A percentile compares a stretch with the other conserved stretches of the same genome.
Evolutionary conservation across 2,329 filamentous ascomycete species (phyloP).

Genomic region (Trematosphaeria pertusa): DNA sequence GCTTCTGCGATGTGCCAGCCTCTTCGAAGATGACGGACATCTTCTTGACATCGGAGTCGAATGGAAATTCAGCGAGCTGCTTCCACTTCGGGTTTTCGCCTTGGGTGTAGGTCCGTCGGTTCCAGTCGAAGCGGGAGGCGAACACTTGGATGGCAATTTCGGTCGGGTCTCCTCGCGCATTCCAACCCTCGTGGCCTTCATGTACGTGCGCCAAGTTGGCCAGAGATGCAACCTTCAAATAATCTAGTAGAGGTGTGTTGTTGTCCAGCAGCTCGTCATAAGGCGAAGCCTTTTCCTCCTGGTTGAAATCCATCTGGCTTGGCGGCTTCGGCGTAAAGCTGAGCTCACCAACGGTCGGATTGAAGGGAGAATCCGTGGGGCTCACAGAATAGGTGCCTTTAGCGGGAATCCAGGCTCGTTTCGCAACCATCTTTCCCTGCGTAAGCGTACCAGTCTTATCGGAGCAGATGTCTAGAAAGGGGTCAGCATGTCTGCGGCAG

Average conservation of each 20-base stretch:
- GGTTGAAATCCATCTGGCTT: slow-evolving; percentile 34
- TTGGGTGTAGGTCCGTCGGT: slow-evolving; percentile 60
- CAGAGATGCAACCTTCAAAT: slow-evolving; percentile 45
- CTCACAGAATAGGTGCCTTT: slow-evolving; percentile 48
- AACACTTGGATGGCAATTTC: slow-evolving; percentile 80
- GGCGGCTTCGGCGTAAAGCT: slow-evolving; percentile 33
- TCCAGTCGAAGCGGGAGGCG: slow-evolving; percentile 71
- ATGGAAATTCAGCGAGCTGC: slow-evolving; percentile 70
- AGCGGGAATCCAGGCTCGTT: slow-evolving; percentile 47
- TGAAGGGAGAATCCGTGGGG: slow-evolving; percentile 40
- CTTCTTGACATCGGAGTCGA: slow-evolving; percentile 77
- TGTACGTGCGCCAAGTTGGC: slow-evolving; percentile 62
- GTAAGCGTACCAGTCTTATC: slow-evolving; percentile 58
- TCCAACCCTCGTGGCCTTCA: slow-evolving; percentile 46
- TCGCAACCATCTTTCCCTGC: slow-evolving; percentile 48
- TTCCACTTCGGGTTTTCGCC: slow-evolving; percentile 40
- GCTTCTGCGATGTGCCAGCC: slow-evolving; percentile 45
- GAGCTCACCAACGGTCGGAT: slow-evolving; percentile 42
- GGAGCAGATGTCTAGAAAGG: slow-evolving; percentile 54
- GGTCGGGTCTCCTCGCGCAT: slow-evolving; percentile 56
- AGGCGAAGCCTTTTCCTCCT: slow-evolving; percentile 19
- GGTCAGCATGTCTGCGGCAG: no score
- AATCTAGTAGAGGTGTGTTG: slow-evolving; percentile 37
- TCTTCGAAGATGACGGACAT: slow-evolving; percentile 74
- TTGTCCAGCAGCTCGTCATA: slow-evolving; percentile 30